Evolutionary conservation across 1,139 yeast species (phyloP), one percentile per base, ranked within the genome.

Genomic region (Hansenula lynferdii): DNA sequence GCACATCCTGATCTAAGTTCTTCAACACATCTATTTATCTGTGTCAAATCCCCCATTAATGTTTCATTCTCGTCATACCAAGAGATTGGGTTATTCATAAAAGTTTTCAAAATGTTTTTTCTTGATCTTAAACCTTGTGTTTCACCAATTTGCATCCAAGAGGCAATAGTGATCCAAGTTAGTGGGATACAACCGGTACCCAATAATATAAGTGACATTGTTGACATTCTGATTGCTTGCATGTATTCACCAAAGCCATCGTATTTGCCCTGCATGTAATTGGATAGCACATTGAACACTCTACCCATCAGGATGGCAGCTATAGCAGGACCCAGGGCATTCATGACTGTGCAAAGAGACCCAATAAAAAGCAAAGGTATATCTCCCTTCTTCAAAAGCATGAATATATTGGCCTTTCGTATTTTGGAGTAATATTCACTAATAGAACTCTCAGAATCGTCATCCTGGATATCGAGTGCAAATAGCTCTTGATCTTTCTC

Each of bases 91-190:
- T 67, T 67, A 1, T 49, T 39, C 25, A 76, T 46, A 22, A 77
- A 57, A 2, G 65, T 56, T 1, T 50, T 41, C 35, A 71, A 69
- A 6, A 84, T 48, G 8, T 44, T 41, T 1, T 45, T 40, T 38
- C 96, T 65, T 0, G 85, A 80, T 30, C 82, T 62, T 10, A 62
- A 51, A 33, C 80, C 85, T 47, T 85, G 90, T 15, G 65, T 61
- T 57, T 86, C 96, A 3, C 96, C 96, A 41, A 83, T 67, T 20
- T 64, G 56, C 71, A 82, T 75, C 86, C 95, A 89, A 0, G 68
- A 48, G 2, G 71, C 57, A 6, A 84, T 67, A 21, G 83, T 76
- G 0, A 67, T 36, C 81, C 85, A 80, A 16, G 72, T 69, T 14
- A 74, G 55, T 0, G 77, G 47, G 43, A 75, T 61, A 27, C 76